These are phyloP conservation scores for Trypanosoma grayi DNA, from an alignment of 208 protist genomes.

Conservation along the genomic window DNA sequence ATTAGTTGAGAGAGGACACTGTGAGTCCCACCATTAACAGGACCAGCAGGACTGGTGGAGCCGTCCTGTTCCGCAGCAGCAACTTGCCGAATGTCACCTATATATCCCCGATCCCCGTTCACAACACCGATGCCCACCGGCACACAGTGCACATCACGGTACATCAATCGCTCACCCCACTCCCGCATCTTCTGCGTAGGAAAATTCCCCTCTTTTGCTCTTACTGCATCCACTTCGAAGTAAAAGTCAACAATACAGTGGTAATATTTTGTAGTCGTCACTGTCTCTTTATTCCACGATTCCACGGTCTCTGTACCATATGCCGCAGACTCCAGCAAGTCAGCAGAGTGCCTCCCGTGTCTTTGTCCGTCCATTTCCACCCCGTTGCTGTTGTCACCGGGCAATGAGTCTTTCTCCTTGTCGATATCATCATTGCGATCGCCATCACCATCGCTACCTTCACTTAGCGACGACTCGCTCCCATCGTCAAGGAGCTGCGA, in stretches of 20 bases:
- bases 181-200: background rate
- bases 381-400: background rate
- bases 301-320: background rate
- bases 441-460: background rate
- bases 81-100: constrained; percentile 42
- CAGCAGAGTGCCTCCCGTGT: background rate
- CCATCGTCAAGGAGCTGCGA: background rate
- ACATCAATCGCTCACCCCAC: constrained; percentile 16
- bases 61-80: background rate
- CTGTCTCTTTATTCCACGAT: background rate
- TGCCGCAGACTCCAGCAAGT: background rate
- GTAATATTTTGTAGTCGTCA: background rate
- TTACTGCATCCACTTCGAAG: constrained; percentile 10
- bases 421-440: background rate
- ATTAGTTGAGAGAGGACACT: constrained; percentile 3
- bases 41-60: background rate
- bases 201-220: background rate
- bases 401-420: background rate
- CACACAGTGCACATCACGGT: constrained; percentile 36
- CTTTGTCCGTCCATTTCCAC: background rate
- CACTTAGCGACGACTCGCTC: background rate
- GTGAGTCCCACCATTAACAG: background rate
- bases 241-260: constrained; percentile 23
- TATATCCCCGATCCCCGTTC: constrained; percentile 41
- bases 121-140: constrained; percentile 45